A percentile compares a stretch with the other conserved stretches of the same genome.
Evolutionary conservation across 257 asterid species (phyloP).

Genomic region (Gynochthodes officinalis): DNA sequence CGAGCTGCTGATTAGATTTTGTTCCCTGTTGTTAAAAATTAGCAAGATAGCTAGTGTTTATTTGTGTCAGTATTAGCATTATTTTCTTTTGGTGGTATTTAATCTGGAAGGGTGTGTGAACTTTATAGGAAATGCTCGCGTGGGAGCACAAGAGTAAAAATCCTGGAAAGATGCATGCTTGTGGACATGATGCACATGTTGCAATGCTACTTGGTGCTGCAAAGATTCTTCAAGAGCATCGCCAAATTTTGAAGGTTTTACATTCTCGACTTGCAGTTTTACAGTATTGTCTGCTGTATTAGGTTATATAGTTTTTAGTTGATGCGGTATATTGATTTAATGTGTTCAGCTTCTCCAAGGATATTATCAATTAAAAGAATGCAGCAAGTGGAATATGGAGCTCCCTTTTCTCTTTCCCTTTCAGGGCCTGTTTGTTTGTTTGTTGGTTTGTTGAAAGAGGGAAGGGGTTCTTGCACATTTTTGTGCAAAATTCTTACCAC

Average conservation of each 20-base stretch:
- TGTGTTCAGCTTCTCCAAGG: background rate
- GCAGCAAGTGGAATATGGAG: background rate
- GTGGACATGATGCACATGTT: conserved; percentile 97
- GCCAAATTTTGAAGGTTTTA: conserved; percentile 52
- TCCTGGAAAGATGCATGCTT: conserved; percentile 93
- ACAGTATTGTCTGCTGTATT: background rate
- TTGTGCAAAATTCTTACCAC: background rate
- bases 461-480: background rate
- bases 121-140: conserved; percentile 78
- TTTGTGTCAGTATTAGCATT: background rate
- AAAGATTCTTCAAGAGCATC: conserved; percentile 74
- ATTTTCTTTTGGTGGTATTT: background rate
- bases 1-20: background rate
- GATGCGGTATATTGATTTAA: background rate
- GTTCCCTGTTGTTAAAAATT: background rate
- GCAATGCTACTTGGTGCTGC: conserved; percentile 99
- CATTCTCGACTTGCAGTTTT: conserved; percentile 12
- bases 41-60: background rate
- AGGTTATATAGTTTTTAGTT: background rate
- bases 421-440: background rate
- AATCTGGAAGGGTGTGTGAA: background rate
- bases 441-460: background rate
- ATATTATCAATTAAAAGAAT: background rate
- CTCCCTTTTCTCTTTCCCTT: background rate
- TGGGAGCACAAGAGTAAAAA: conserved; percentile 95